These are phyloP conservation scores for Cymbidium sinense DNA, from an alignment of 106 monocot species.

Conservation along the genomic window DNA sequence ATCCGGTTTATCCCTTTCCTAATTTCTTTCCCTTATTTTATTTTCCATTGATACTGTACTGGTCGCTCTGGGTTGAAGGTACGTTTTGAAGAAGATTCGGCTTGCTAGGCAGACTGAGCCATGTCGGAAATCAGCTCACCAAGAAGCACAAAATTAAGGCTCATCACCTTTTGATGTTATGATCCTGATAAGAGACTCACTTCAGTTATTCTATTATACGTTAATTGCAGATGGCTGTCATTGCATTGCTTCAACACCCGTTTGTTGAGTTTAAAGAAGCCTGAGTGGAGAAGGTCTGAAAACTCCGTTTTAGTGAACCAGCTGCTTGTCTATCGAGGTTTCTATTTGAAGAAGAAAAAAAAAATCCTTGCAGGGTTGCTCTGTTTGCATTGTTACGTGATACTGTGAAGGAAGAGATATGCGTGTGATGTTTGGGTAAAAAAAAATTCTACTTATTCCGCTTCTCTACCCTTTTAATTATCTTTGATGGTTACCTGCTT, in stretches of 20 bases:
- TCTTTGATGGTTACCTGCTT: background rate
- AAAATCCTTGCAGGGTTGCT: conserved; percentile 62
- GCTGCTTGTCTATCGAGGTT: background rate
- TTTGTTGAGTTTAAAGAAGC: conserved; percentile 98
- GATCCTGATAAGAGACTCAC: background rate
- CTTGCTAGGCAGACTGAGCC: conserved; percentile 95
- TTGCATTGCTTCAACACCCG: conserved; percentile 90
- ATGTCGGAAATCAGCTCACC: conserved; percentile 92
- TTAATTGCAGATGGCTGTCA: conserved; percentile 80
- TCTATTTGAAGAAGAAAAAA: background rate
- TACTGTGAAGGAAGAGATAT: conserved; percentile 99
- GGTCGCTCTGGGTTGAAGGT: conserved; percentile 36
- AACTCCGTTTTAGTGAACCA: background rate
- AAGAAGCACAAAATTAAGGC: conserved; percentile 52
- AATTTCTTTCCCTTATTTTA: background rate
- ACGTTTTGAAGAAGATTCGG: conserved; percentile 96
- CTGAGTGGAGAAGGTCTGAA: conserved; percentile 95
- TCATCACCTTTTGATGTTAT: background rate
- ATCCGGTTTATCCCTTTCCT: conserved; percentile 2
- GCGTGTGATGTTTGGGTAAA: conserved; percentile 39
- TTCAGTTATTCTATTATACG: background rate
- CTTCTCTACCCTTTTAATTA: background rate
- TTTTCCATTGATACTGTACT: background rate
- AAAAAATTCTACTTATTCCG: background rate
- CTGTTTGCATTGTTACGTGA: conserved; percentile 97